Percentiles rank a stretch among this genome's conserved stretches.
Conservation (phyloP, 768 basidiomycete species). For the Obba rivulosa region DNA sequence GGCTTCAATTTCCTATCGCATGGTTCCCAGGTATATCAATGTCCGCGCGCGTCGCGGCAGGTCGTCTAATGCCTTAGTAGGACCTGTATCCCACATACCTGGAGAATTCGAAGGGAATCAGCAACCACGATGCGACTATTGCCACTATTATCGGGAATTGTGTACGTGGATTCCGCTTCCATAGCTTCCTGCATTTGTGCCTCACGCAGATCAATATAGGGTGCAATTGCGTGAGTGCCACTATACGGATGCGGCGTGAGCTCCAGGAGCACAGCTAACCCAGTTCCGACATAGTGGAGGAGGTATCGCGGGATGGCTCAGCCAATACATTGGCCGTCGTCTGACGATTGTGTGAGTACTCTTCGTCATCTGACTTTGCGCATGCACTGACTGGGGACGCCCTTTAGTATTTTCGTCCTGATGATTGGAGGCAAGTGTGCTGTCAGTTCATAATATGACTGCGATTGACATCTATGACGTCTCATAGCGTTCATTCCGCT, state of each 20-base stretch:
- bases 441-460: background rate
- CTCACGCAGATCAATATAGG: constrained; percentile 21
- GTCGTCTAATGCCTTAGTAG: constrained; percentile 22
- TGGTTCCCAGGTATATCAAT: constrained; percentile 32
- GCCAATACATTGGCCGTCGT: constrained; percentile 79
- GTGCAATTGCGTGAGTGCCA: constrained; percentile 37
- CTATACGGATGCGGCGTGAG: background rate
- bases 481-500: constrained; percentile 55
- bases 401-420: constrained; percentile 44
- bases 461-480: background rate
- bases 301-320: constrained; percentile 61
- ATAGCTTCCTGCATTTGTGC: background rate
- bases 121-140: constrained; percentile 50
- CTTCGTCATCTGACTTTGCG: background rate
- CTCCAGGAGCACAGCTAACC: background rate
- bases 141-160: constrained; percentile 82
- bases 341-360: constrained; percentile 61
- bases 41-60: constrained; percentile 6
- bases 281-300: constrained; percentile 46
- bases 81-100: constrained; percentile 83
- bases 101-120: constrained; percentile 55
- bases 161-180: constrained; percentile 27
- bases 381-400: background rate
- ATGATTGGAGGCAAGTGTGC: constrained; percentile 36
- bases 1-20: constrained; percentile 53